Base-by-base conservation (phyloP, 208 protist genomes). In the Trypanosoma brucei region DNA sequence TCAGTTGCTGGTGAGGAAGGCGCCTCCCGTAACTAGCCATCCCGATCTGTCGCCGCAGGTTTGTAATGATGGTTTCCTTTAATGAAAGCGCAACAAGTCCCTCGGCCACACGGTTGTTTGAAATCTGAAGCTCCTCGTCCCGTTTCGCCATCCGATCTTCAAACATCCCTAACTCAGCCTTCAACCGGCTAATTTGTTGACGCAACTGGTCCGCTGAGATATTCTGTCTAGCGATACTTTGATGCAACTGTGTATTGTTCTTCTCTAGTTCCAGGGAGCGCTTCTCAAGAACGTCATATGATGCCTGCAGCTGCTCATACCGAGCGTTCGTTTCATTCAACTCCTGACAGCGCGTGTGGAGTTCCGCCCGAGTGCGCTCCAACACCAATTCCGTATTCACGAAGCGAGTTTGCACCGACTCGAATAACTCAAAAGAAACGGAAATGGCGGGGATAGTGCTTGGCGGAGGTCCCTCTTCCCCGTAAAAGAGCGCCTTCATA, bases 341-440 rank as follows among this genome's bases (percentile, higher is more conserved):
- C 69, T 92, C 81, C 61, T 88, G 81, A 55, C 88, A 86, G 14
- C 84, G 79, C 31, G 66, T 64, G 22, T 85, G 75, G 1, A 94
- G 73, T 3, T 94, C 84, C 0, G 38, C 61, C 59, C 83, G 83
- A 13, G 84, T 88, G 30, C 81, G 80, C 53, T 94, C 84, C 9
- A 94, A 75, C 30, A 75, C 75, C 52, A 78, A 65, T 70, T 87
- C 87, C 11, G 84, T 94, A 2, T 65, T 79, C 5, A 78, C 76
- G 45, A 94, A 86, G 14, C 88, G 81, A 40, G 77, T 88, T 68
- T 94, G 88, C 55, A 94, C 79, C 2, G 85, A 80, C 51, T 94
- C 88, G 45, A 94, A 94, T 1, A 94, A 76, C 63, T 94, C 88
- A 68, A 94, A 94, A 13, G 83, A 87, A 2, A 94, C 80, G 8